Base-by-base conservation (phyloP, 2,329 filamentous ascomycete genomes). In the Didymella arachidicola region DNA sequence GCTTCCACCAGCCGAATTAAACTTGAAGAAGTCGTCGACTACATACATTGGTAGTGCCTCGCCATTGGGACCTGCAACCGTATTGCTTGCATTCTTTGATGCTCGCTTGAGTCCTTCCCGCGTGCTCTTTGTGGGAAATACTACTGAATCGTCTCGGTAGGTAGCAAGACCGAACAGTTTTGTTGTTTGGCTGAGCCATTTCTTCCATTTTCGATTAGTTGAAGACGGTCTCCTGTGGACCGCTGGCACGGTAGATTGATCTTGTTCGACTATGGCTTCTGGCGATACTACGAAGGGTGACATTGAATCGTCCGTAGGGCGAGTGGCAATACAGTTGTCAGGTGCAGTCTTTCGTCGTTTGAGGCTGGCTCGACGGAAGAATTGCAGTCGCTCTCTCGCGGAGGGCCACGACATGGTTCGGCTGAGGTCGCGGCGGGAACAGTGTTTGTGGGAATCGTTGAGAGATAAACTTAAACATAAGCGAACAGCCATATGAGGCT, bases 21-120 rank as follows among this genome's bases (percentile, higher is more conserved):
- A 27, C 10, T 22, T 19, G 22, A 59, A 59, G 50, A 59, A 59
- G 11, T 50, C 39, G 7, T 59, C 34, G 12, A 59, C 41, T 4
- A 47, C 34, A 39, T n/a, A 29, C 14, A 25, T 12, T 34, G 56
- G 34, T 46, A 59, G 34, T 41, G 25, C 19, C 7, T 51, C 39
- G 14, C 51, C 46, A 19, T 59, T 12, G 16, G 41, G 50, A 4
- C 41, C 46, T 19, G n/a, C 11, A 4, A 59, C 14, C 14, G 11
- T 19, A 14, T 32, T 7, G 10, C 42, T 42, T 22, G 34, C 34
- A 3, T 46, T n/a, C 19, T 25, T 7, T 27, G 45, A 42, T 11
- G 41, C 32, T 12, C 4, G 26, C 8, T 18, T 41, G 3, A 42
- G 39, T 25, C 53, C 50, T 26, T 45, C 22, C 32, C 44, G 30